Conservation (phyloP, 768 basidiomycete species). For the Serpula lacrymans region DNA sequence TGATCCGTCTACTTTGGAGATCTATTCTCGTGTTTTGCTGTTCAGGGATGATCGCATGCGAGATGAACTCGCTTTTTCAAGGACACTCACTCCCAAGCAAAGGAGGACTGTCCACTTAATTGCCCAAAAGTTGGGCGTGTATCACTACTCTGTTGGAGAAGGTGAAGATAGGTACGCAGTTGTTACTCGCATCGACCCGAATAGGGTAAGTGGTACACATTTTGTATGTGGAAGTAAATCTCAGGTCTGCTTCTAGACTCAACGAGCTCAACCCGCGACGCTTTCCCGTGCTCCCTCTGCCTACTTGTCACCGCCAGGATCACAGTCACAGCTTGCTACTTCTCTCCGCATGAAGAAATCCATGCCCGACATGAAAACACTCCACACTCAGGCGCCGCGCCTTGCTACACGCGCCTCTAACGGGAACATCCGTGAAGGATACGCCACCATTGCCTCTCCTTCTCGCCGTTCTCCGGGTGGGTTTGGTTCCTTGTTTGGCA, state of each 20-base stretch:
- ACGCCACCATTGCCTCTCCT: conserved; percentile 82
- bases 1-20: conserved; percentile 92
- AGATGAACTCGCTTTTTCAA: conserved; percentile 96
- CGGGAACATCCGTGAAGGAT: conserved; percentile 83
- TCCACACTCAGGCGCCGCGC: conserved; percentile 77
- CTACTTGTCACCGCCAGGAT: conserved; percentile 59
- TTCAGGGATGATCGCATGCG: conserved; percentile 99
- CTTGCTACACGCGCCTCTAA: conserved; percentile 80
- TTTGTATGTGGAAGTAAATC: conserved; percentile 7
- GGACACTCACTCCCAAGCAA: conserved; percentile 79
- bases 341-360: conserved; percentile 92
- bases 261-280: conserved; percentile 50
- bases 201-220: conserved; percentile 52
- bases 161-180: conserved; percentile 93
- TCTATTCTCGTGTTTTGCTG: conserved; percentile 92
- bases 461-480: conserved; percentile 71
- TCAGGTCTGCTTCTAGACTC: conserved; percentile 10
- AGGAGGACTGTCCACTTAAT: conserved; percentile 92
- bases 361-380: conserved; percentile 95
- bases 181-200: conserved; percentile 86
- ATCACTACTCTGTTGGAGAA: conserved; percentile 90
- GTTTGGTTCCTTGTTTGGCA: conserved; percentile 69
- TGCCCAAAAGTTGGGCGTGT: conserved; percentile 94
- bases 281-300: conserved; percentile 81
- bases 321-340: conserved; percentile 39